Percentiles rank a stretch among this genome's conserved stretches.
Conservation (phyloP, 257 asterid genomes). For the Primulina huaijiensis region DNA sequence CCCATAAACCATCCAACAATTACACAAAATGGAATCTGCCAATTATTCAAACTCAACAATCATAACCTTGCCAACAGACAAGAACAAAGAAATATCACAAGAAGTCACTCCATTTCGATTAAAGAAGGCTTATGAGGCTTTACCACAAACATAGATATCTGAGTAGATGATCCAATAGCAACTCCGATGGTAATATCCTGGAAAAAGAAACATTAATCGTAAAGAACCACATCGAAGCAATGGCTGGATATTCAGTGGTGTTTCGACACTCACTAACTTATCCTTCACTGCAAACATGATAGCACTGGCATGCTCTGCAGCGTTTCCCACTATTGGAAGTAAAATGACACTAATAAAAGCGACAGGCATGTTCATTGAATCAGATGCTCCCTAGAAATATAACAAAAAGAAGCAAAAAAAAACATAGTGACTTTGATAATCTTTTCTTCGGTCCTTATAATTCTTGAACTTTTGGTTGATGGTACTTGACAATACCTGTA, state of each 20-base stretch:
- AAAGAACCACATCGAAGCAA: not conserved
- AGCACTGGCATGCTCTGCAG: constrained; percentile 98
- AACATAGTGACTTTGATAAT: not conserved
- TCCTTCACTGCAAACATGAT: constrained; percentile 99
- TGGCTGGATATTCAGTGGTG: not conserved
- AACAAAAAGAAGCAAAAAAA: not conserved
- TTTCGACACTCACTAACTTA: constrained; percentile 40
- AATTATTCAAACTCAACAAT: not conserved
- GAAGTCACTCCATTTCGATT: too few relatives aligned
- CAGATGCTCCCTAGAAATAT: not conserved
- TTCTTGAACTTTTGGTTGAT: constrained; percentile 5
- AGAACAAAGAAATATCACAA: too few relatives aligned
- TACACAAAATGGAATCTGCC: not conserved
- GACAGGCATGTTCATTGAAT: constrained; percentile 33
- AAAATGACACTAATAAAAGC: constrained; percentile 79
- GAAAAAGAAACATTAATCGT: constrained; percentile 20
- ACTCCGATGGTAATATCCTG: constrained; percentile 67
- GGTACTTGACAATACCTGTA: constrained; percentile 48
- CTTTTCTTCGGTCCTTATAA: not conserved
- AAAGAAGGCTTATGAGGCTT: constrained; percentile 19
- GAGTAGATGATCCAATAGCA: constrained; percentile 97
- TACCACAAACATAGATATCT: constrained; percentile 98
- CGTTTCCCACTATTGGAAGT: constrained; percentile 94
- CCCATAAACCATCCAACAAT: constrained; percentile 33
- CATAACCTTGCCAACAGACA: not conserved